Conservation (phyloP, 495 filamentous ascomycete species). For the Collariella sp. region DNA sequence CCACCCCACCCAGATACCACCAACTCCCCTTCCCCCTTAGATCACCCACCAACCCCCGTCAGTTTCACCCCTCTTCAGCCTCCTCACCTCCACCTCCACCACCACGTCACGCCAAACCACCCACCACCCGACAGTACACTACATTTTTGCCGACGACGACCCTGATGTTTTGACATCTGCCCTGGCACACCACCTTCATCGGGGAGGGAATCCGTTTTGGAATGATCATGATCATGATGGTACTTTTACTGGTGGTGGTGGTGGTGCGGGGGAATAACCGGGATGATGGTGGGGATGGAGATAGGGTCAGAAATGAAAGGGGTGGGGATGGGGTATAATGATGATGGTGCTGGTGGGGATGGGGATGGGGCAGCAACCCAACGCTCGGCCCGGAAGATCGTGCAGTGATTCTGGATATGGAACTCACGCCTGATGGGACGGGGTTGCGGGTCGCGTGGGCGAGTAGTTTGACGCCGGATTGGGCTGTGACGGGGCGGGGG, state of each 20-base stretch:
- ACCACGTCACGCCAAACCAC: conserved; percentile 31
- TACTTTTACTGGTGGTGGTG: too few species aligned
- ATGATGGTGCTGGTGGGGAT: too few species aligned
- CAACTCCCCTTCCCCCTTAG: neutral
- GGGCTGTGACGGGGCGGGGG: conserved; percentile 37
- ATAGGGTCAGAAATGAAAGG: too few species aligned
- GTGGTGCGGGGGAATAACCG: too few species aligned
- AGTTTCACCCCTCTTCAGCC: conserved; percentile 62
- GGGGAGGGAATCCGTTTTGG: too few species aligned
- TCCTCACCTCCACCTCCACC: conserved; percentile 45
- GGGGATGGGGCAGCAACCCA: conserved; percentile 10
- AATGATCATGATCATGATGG: too few species aligned
- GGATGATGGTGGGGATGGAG: too few species aligned
- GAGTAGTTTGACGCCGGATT: conserved; percentile 39
- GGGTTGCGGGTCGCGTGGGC: conserved; percentile 38
- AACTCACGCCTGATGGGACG: conserved; percentile 39
- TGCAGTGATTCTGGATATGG: conserved; percentile 49
- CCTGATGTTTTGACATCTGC: conserved; percentile 52
- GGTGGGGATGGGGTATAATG: too few species aligned
- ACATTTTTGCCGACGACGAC: conserved; percentile 79
- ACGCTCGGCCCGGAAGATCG: conserved; percentile 33
- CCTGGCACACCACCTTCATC: conserved; percentile 33
- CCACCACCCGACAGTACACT: conserved; percentile 76
- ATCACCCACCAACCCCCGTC: conserved; percentile 13
- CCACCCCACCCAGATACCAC: too few species aligned